Conservation (phyloP, 495 filamentous ascomycete species). For the Penicillium parvum region DNA sequence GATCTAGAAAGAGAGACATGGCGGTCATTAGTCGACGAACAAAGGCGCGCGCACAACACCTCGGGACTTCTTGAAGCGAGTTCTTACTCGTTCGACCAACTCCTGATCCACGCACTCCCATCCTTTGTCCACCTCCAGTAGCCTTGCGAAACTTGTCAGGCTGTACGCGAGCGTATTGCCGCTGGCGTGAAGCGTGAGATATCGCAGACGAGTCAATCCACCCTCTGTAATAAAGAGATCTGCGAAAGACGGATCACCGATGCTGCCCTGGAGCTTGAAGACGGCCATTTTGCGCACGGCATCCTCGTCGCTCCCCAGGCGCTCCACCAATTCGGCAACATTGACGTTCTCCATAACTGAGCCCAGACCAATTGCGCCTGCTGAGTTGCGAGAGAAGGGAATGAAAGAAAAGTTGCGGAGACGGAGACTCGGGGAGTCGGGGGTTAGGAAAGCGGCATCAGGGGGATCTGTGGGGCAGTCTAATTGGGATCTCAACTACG, state of each 20-base stretch:
- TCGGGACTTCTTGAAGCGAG: background rate
- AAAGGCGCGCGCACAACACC: background rate
- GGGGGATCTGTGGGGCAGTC: constrained; percentile 13
- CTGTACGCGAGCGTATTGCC: constrained; percentile 96
- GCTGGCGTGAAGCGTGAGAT: constrained; percentile 73
- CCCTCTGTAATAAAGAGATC: constrained; percentile 92
- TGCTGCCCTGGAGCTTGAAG: constrained; percentile 91
- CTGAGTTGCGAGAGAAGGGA: constrained; percentile 1
- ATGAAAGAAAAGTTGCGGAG: background rate
- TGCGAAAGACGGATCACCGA: constrained; percentile 94
- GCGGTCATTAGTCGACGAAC: background rate
- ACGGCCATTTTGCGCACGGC: constrained; percentile 97
- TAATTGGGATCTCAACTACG: too few species aligned
- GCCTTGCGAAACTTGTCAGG: constrained; percentile 75
- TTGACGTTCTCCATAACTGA: constrained; percentile 57
- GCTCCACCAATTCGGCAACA: constrained; percentile 62
- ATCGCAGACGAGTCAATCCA: constrained; percentile 73
- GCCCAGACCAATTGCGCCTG: background rate
- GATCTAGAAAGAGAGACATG: constrained; percentile 50
- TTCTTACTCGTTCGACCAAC: constrained; percentile 61
- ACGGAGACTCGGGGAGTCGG: constrained; percentile 5
- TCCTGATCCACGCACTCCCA: constrained; percentile 78
- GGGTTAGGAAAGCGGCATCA: constrained; percentile 5
- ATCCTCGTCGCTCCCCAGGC: constrained; percentile 75
- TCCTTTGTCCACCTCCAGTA: constrained; percentile 94